A percentile compares a stretch with the other conserved stretches of the same genome.
phyloP scores from a whole-genome alignment of 805 yeast species.

The Ogataea sp. region DNA sequence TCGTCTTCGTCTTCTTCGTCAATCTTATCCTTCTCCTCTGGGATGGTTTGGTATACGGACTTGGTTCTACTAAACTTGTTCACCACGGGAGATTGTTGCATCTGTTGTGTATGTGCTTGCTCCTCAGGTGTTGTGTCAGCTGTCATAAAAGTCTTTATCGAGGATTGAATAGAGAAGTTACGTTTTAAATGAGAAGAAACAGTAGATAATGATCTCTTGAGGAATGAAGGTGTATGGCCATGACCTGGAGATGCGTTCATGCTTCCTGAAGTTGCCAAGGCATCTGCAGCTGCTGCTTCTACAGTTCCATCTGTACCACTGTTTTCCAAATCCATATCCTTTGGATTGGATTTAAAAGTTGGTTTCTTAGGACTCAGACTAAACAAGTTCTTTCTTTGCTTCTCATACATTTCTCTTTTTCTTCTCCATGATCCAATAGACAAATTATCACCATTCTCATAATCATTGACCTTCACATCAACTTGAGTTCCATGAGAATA shows the following conservation, averaged over 20 bases:
- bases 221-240: conserved; percentile 9
- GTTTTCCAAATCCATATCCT: too few species aligned
- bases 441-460: conserved; percentile 31
- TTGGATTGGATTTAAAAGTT: neutral
- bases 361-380: neutral
- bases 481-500: conserved; percentile 5
- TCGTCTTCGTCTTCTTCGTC: too few species aligned
- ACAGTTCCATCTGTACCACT: neutral
- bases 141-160: conserved; percentile 17
- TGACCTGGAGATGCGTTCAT: too few species aligned
- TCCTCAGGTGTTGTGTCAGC: conserved; percentile 14
- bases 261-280: too few species aligned
- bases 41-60: neutral
- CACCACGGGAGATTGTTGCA: neutral
- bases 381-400: conserved; percentile 7
- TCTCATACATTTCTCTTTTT: conserved; percentile 39
- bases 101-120: neutral
- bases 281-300: conserved; percentile 1
- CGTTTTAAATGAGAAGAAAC: conserved; percentile 21
- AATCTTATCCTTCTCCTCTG: neutral
- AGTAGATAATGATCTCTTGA: conserved; percentile 21
- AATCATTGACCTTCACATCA: conserved; percentile 21
- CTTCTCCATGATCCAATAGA: conserved; percentile 47
- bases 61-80: neutral
- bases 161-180: conserved; percentile 21